These are phyloP conservation scores for Globisporangium echinulatum DNA, from an alignment of 352 stramenopile genomes.

Conservation along the genomic window DNA sequence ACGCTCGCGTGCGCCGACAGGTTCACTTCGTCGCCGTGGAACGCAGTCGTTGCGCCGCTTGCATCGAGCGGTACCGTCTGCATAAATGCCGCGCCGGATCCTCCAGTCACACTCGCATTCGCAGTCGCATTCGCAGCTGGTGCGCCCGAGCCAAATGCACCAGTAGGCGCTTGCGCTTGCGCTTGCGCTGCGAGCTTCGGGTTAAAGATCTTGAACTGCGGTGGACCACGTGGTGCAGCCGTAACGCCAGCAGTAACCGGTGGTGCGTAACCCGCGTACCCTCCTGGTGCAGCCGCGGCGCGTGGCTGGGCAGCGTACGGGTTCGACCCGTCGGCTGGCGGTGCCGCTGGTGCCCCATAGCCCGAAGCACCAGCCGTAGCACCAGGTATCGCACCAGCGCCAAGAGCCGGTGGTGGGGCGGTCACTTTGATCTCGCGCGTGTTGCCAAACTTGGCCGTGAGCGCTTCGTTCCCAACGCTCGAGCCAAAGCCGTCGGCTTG, in stretches of 20 bases:
- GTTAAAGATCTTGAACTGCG: slow-evolving; percentile 88
- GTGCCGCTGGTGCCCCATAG: slow-evolving; percentile 4
- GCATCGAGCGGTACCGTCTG: slow-evolving; percentile 26
- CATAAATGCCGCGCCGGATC: background rate
- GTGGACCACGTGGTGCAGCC: slow-evolving; percentile 22
- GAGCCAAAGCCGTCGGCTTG: slow-evolving; percentile 86
- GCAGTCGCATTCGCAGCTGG: slow-evolving; percentile 7
- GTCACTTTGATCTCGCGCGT: slow-evolving; percentile 74
- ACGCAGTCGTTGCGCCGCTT: slow-evolving; percentile 14
- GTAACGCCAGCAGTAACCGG: slow-evolving; percentile 3
- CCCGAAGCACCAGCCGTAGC: slow-evolving; percentile 4
- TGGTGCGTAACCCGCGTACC: slow-evolving; percentile 20
- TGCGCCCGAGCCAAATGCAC: slow-evolving; percentile 21
- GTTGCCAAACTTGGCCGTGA: slow-evolving; percentile 89
- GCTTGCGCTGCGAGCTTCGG: slow-evolving; percentile 46
- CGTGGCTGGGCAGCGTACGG: slow-evolving; percentile 48
- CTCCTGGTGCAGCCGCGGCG: slow-evolving; percentile 15
- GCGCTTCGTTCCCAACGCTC: slow-evolving; percentile 83
- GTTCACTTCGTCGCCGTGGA: slow-evolving; percentile 52
- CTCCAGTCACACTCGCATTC: background rate
- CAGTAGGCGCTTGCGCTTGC: slow-evolving; percentile 4
- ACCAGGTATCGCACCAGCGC: slow-evolving; percentile 2
- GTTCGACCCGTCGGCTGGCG: slow-evolving; percentile 29
- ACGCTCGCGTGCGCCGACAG: slow-evolving; percentile 65
- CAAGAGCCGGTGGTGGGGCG: slow-evolving; percentile 49